phyloP scores from a whole-genome alignment of 2,329 filamentous ascomycete genomes.

The Trichoderma breve region DNA sequence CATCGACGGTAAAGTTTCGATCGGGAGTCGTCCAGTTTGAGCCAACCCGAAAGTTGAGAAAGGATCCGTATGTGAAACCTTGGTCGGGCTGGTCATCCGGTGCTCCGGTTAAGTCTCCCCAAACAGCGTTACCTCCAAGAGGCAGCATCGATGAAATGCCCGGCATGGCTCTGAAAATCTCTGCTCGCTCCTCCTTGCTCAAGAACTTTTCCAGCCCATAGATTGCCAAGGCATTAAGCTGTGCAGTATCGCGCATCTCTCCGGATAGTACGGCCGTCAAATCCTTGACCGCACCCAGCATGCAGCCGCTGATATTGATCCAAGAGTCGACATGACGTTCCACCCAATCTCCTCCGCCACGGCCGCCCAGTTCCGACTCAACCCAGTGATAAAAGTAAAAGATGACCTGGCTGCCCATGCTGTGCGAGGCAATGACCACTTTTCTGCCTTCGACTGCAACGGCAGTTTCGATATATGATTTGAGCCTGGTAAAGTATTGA shows the following conservation, averaged over 20 bases:
- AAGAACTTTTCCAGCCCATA: slow-evolving; percentile 97
- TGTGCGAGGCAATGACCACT: slow-evolving; percentile 84
- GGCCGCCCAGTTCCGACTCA: slow-evolving; percentile 72
- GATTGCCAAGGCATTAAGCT: slow-evolving; percentile 93
- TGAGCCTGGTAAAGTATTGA: slow-evolving; percentile 89
- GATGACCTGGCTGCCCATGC: slow-evolving; percentile 94
- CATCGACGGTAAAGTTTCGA: slow-evolving; percentile 75
- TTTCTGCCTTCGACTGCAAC: slow-evolving; percentile 73
- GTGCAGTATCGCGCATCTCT: slow-evolving; percentile 97
- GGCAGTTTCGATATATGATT: slow-evolving; percentile 84
- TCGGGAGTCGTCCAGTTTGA: slow-evolving; percentile 63
- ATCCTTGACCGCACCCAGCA: slow-evolving; percentile 92
- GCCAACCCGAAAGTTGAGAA: slow-evolving; percentile 76
- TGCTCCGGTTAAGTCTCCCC: slow-evolving; percentile 84
- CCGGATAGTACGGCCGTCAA: slow-evolving; percentile 87
- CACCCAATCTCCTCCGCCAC: slow-evolving; percentile 84
- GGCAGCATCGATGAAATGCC: slow-evolving; percentile 96
- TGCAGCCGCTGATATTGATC: slow-evolving; percentile 98
- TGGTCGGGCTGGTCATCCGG: slow-evolving; percentile 81
- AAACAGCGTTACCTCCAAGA: slow-evolving; percentile 89
- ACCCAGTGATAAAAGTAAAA: slow-evolving; percentile 84
- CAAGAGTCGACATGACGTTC: slow-evolving; percentile 86
- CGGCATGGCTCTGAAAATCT: slow-evolving; percentile 95
- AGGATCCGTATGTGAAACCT: slow-evolving; percentile 70
- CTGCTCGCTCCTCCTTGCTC: slow-evolving; percentile 82